Percentiles rank a stretch among this genome's conserved stretches.
These are phyloP conservation scores for Cercospora sp. DNA, from an alignment of 2,329 filamentous ascomycete species.

Conservation along the genomic window DNA sequence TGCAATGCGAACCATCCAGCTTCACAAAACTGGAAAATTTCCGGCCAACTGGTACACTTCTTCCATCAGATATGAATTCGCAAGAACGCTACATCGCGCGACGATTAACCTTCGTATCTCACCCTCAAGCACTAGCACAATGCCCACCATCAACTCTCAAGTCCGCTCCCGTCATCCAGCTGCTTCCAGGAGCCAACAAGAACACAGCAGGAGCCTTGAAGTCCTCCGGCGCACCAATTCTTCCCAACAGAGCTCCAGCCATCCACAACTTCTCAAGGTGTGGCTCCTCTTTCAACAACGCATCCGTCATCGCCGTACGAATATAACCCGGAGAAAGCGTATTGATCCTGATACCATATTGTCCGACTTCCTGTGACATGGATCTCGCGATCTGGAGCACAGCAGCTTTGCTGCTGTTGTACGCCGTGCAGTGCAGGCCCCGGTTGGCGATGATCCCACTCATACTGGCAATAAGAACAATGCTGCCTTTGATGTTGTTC, in stretches of 20 bases:
- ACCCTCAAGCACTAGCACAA: constrained; percentile 27
- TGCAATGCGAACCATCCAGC: too few relatives aligned
- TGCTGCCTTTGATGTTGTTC: constrained; percentile 37
- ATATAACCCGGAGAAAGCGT: constrained; percentile 40
- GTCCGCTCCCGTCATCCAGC: constrained; percentile 70
- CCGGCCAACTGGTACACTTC: background rate
- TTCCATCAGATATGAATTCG: background rate
- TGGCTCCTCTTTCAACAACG: constrained; percentile 45
- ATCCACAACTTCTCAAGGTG: constrained; percentile 57
- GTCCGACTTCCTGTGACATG: constrained; percentile 56
- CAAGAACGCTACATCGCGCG: constrained; percentile 1
- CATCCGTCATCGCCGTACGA: constrained; percentile 41
- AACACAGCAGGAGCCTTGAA: constrained; percentile 68
- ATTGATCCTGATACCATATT: constrained; percentile 38
- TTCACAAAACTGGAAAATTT: too few relatives aligned
- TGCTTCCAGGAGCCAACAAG: constrained; percentile 65
- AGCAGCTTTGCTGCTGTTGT: constrained; percentile 59
- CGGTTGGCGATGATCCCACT: constrained; percentile 42
- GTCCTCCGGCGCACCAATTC: constrained; percentile 57
- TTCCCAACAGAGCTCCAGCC: constrained; percentile 55
- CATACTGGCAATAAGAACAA: constrained; percentile 44
- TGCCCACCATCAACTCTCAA: constrained; percentile 73
- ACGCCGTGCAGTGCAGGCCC: constrained; percentile 50
- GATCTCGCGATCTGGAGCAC: constrained; percentile 55
- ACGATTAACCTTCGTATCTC: too few relatives aligned